Base-by-base conservation (phyloP, 495 filamentous ascomycete species). In the Chaetomidium leptoderma region DNA sequence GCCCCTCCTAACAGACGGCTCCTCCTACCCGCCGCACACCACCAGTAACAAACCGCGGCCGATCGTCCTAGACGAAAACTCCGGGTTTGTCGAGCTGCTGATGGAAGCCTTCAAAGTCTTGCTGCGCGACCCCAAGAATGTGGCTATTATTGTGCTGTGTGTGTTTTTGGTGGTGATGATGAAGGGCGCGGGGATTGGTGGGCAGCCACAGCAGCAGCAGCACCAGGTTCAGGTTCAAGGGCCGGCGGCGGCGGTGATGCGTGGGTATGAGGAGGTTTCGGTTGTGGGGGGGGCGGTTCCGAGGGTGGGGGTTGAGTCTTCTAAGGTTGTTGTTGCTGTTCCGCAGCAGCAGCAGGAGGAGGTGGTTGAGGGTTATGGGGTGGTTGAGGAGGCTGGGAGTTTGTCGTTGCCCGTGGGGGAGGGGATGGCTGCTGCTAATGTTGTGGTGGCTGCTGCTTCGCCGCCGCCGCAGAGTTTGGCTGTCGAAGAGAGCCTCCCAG, bases 71-170 rank as follows among this genome's bases (percentile, higher is more conserved):
- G 56, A 70, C 49, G 65, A 80, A 27, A 70, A 75, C 23, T 68
- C 70, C 0, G 73, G 72, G 7, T 77, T 89, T 6, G 71, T 74
- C 0, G 82, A 83, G 21, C 76, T 95, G 17, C 47, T 93, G 19
- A 67, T 82, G 35, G 87, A 89, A 59, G 90, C 89, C 23, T 65
- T 89, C 59, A 78, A 81, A 36, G 80, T 91, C 1, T 72, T 53
- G 47, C 45, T 63, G 33, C 76, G 78, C 37, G 90, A 95, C 65
- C 76, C 76, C 46, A 83, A 85, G 62, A 95, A 95, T 63, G 71
- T 92, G 1, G 76, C 79, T 5, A 86, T 95, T 44, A 72, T 79
- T 1, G 55, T 86, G 3, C 76, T 92, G 26, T 81, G 81, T 55
- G 30, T 85, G 7, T 66, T 89, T 11, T 74, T 88, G 10, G 65